Evolutionary conservation across 148 eudicot species (phyloP), one percentile per base, ranked within the genome.

Genomic region (Simmondsia chinensis): DNA sequence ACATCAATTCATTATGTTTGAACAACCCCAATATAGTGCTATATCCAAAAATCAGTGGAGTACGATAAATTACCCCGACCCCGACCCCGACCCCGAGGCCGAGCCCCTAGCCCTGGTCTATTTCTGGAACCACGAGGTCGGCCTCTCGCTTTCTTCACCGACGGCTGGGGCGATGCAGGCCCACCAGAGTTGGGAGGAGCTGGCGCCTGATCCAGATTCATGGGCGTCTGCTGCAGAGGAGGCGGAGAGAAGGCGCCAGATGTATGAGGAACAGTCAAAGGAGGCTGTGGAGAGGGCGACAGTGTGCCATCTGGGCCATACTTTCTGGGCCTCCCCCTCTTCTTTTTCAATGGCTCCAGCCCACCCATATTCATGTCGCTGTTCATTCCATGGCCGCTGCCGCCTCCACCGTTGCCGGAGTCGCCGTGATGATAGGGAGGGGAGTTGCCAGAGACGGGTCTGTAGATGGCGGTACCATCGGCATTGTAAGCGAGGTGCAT

Each of bases 321-420:
- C 69, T 75, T 75, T 50, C 76, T 55, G 4, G 80, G 80, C 51
- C 80, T 59, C 31, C 80, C 80, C 29, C 80, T 57, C 54, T 54
- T 75, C 70, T 59, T 53, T 64, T 52, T 70, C 9, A 16, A 15
- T 25, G 44, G 56, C 37, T 64, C 70, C 9, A 50, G 53, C 3
- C 33, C 22, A 9, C 33, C 39, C 3, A 28, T 12, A 2, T 9
- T 22, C 33, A 24, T 22, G 26, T 20, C 21, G 5, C 18, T 20
- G 12, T 16, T 19, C 37, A 46, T 32, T 10, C 43, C 20, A 0
- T 25, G 59, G 13, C 52, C 40, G 8, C 52, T 47, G 4, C 33
- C 38, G 33, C 34, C 46, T 0, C 52, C 50, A 1, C 63, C 54
- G 4, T 50, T 35, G 5, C 56, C 46, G 26, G 47, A 46, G 0